Percentiles rank a stretch among this genome's conserved stretches.
These are phyloP conservation scores for Metahyphopichia silvanorum DNA, from an alignment of 805 yeast genomes.

Conservation along the genomic window DNA sequence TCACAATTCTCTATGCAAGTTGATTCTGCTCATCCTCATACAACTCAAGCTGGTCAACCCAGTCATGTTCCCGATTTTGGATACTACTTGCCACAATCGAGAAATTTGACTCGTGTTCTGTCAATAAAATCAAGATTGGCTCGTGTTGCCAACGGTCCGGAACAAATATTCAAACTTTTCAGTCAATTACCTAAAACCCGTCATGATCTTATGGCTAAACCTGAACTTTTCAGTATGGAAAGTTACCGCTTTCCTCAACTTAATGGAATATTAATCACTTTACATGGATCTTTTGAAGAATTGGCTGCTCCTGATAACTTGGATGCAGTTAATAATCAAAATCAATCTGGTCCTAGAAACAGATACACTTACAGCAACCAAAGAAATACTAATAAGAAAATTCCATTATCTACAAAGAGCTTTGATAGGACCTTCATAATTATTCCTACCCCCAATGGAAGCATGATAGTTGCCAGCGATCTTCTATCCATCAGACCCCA, in stretches of 20 bases:
- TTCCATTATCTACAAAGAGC: slow-evolving; percentile 56
- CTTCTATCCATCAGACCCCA: slow-evolving; percentile 63
- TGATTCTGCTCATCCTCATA: slow-evolving; percentile 66
- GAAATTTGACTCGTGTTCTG: slow-evolving; percentile 69
- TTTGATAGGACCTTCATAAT: slow-evolving; percentile 87
- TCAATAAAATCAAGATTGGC: slow-evolving; percentile 51
- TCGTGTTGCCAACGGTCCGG: slow-evolving; percentile 67
- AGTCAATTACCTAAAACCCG: slow-evolving; percentile 71
- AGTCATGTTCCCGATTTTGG: slow-evolving; percentile 42
- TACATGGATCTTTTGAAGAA: slow-evolving; percentile 88
- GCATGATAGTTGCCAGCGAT: slow-evolving; percentile 85
- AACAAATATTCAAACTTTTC: slow-evolving; percentile 59
- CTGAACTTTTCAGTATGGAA: slow-evolving; percentile 73
- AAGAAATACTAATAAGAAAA: slow-evolving; percentile 27
- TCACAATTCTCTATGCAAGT: slow-evolving; percentile 83
- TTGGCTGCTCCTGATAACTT: slow-evolving; percentile 48
- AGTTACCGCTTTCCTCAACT: slow-evolving; percentile 68
- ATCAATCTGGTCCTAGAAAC: slow-evolving; percentile 11
- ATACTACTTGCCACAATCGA: slow-evolving; percentile 65
- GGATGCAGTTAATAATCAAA: slow-evolving; percentile 13
- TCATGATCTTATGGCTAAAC: slow-evolving; percentile 63
- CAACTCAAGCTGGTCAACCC: slow-evolving; percentile 6
- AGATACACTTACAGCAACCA: slow-evolving; percentile 10
- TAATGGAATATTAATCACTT: slow-evolving; percentile 69
- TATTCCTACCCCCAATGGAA: slow-evolving; percentile 63